A percentile compares a stretch with the other conserved stretches of the same genome.
Evolutionary conservation across 1,139 yeast species (phyloP).

Genomic region (Candida sp.): DNA sequence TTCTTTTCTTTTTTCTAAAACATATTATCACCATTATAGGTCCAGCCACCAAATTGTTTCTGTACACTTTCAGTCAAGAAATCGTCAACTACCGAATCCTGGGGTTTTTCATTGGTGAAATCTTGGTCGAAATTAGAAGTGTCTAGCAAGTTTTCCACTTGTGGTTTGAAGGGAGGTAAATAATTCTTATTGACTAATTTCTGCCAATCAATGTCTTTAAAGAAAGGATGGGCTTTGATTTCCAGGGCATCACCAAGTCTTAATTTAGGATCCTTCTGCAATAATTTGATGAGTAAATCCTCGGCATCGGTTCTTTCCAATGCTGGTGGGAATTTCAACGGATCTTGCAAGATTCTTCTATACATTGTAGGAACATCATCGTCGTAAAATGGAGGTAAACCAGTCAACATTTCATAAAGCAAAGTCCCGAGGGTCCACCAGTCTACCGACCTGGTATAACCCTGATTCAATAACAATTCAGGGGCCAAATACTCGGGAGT

Average conservation of each 20-base stretch:
- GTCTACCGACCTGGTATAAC: slow-evolving; percentile 93
- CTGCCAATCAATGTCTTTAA: slow-evolving; percentile 89
- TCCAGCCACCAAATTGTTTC: slow-evolving; percentile 98
- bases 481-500: slow-evolving; percentile 98
- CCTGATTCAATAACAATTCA: slow-evolving; percentile 84
- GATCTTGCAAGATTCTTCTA: slow-evolving; percentile 85
- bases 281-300: slow-evolving; percentile 69
- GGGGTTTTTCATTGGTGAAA: slow-evolving; percentile 90
- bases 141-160: slow-evolving; percentile 81
- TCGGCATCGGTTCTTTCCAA: slow-evolving; percentile 83
- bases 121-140: slow-evolving; percentile 93
- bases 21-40: slow-evolving; percentile 71
- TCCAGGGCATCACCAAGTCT: slow-evolving; percentile 84
- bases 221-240: slow-evolving; percentile 82
- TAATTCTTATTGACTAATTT: slow-evolving; percentile 83
- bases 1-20: slow-evolving; percentile 6
- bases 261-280: slow-evolving; percentile 81
- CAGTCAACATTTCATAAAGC: slow-evolving; percentile 93
- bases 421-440: slow-evolving; percentile 98
- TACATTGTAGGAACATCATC: slow-evolving; percentile 95
- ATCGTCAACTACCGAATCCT: slow-evolving; percentile 94
- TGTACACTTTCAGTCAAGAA: slow-evolving; percentile 87
- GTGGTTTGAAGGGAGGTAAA: slow-evolving; percentile 94
- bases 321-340: slow-evolving; percentile 82
- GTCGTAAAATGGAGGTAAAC: slow-evolving; percentile 94